Conservation (phyloP, 352 stramenopile species). For the Pythium rhizo-oryzae region DNA sequence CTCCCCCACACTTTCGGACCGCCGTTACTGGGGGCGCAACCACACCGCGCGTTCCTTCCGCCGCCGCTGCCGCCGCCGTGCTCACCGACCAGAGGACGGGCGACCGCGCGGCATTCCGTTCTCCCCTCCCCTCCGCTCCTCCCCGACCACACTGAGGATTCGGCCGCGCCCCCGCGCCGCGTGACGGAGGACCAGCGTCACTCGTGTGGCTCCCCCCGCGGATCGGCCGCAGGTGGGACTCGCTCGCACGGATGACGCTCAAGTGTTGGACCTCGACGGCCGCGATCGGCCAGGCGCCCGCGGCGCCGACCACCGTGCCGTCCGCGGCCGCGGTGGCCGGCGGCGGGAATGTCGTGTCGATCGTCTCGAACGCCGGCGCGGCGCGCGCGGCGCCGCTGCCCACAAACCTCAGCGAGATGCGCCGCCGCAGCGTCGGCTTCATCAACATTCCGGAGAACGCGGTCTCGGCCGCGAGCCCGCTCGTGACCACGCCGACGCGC, state of each 20-base stretch:
- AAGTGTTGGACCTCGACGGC: conserved; percentile 53
- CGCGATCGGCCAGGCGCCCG: conserved; percentile 35
- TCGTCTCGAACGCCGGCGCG: not conserved
- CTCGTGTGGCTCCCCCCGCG: no score
- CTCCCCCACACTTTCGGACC: conserved; percentile 25
- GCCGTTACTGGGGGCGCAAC: conserved; percentile 18
- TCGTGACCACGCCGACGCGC: conserved; percentile 29
- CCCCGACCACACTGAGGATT: no score
- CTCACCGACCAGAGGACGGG: no score
- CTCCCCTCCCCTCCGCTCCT: not conserved
- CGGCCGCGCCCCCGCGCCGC: no score
- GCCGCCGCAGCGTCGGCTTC: conserved; percentile 30
- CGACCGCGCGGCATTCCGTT: no score
- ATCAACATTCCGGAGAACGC: conserved; percentile 24
- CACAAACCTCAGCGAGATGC: conserved; percentile 17
- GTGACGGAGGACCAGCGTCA: no score
- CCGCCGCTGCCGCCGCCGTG: not conserved
- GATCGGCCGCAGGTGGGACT: not conserved
- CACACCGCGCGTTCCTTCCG: not conserved
- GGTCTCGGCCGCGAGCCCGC: conserved; percentile 15
- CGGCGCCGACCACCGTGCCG: conserved; percentile 10
- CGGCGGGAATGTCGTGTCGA: conserved; percentile 6
- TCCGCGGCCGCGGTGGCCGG: conserved; percentile 10
- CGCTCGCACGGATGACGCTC: conserved; percentile 48
- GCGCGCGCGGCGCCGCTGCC: not conserved